Percentiles rank a stretch among this genome's conserved stretches.
Conservation (phyloP, 2,329 filamentous ascomycete species). For the Peltaster fructicola region DNA sequence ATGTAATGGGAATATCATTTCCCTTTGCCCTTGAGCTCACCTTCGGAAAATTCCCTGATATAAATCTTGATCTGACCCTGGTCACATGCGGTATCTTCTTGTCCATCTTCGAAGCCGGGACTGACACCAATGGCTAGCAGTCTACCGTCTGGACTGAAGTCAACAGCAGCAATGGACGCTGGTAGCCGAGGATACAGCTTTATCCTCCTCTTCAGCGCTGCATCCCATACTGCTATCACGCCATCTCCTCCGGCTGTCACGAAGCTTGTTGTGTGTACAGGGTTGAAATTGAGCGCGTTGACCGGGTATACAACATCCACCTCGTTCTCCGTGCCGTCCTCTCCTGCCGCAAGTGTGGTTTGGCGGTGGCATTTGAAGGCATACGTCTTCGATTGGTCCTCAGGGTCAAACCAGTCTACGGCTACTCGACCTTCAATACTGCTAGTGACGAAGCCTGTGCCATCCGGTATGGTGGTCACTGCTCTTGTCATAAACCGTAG, state of each 20-base stretch:
- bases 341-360: constrained; percentile 31
- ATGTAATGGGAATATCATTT: no score
- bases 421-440: constrained; percentile 91
- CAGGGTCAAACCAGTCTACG: constrained; percentile 95
- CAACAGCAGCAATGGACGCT: constrained; percentile 58
- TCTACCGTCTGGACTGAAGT: constrained; percentile 61
- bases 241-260: constrained; percentile 80
- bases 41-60: constrained; percentile 68
- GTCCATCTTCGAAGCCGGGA: constrained; percentile 74
- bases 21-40: constrained; percentile 78
- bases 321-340: constrained; percentile 31
- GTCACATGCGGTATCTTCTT: constrained; percentile 57
- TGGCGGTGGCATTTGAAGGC: constrained; percentile 98
- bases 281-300: constrained; percentile 78
- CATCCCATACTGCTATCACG: constrained; percentile 86
- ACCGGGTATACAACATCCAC: constrained; percentile 81
- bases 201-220: constrained; percentile 73
- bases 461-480: constrained; percentile 90
- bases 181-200: constrained; percentile 75
- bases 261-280: constrained; percentile 64
- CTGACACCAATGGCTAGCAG: constrained; percentile 66
- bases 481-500: constrained; percentile 92
- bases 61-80: constrained; percentile 57
- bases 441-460: constrained; percentile 78
- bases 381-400: constrained; percentile 85